These are phyloP conservation scores for Ophiostoma montium DNA, from an alignment of 2,329 filamentous ascomycete genomes.

Conservation along the genomic window DNA sequence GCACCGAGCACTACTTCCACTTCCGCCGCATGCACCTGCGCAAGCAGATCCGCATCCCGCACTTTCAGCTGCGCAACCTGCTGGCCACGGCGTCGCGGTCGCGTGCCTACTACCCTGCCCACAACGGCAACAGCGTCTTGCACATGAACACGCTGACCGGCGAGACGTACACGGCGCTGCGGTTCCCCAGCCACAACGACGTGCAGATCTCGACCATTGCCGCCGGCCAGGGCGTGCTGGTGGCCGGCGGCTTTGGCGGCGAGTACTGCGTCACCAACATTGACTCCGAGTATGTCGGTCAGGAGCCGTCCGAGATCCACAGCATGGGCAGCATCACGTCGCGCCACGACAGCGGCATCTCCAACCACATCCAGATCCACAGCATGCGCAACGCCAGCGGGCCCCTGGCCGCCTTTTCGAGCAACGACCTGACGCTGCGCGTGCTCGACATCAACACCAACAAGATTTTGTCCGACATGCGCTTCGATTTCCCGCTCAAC, in stretches of 20 bases:
- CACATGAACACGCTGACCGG: constrained; percentile 38
- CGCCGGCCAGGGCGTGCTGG: constrained; percentile 38
- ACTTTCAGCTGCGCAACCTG: constrained; percentile 53
- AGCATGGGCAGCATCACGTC: constrained; percentile 37
- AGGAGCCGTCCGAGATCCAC: constrained; percentile 21
- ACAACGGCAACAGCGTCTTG: constrained; percentile 32
- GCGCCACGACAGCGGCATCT: constrained; percentile 38
- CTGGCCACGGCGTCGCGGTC: constrained; percentile 41
- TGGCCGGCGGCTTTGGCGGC: constrained; percentile 45
- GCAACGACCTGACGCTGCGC: constrained; percentile 46
- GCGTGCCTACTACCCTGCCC: constrained; percentile 40
- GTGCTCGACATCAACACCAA: constrained; percentile 45
- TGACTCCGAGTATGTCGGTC: constrained; percentile 19
- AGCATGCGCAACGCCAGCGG: constrained; percentile 34
- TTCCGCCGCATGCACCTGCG: constrained; percentile 44
- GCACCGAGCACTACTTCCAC: constrained; percentile 37
- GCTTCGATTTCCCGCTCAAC: constrained; percentile 52
- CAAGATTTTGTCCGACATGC: constrained; percentile 36
- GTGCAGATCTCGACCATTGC: constrained; percentile 36
- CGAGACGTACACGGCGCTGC: constrained; percentile 29
- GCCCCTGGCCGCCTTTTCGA: constrained; percentile 45
- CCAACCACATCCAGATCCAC: constrained; percentile 50
- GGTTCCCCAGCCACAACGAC: constrained; percentile 24
- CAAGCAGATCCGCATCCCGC: constrained; percentile 39
- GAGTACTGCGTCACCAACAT: constrained; percentile 37